A percentile compares a stretch with the other conserved stretches of the same genome.
phyloP scores from a whole-genome alignment of 371 early-diverging fungal genomes.

The Blastocladiella emersonii region DNA sequence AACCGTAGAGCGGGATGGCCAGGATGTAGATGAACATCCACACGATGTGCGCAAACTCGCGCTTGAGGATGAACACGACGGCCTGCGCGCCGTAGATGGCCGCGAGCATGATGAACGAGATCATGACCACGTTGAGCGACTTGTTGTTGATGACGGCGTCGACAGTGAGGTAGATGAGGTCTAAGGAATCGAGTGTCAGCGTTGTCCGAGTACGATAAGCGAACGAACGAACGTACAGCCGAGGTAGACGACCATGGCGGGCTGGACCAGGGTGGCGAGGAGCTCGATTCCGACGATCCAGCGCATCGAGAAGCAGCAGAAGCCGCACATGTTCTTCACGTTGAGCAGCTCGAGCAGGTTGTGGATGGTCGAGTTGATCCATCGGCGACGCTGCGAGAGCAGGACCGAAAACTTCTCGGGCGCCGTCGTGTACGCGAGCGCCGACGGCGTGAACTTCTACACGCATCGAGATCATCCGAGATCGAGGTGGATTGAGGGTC shows the following conservation, averaged over 20 bases:
- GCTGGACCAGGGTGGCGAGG: conserved; percentile 52
- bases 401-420: conserved; percentile 45
- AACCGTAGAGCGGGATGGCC: conserved; percentile 29
- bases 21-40: conserved; percentile 39
- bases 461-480: too few species aligned
- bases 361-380: too few species aligned
- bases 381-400: conserved; percentile 65
- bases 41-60: conserved; percentile 32
- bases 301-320: conserved; percentile 92
- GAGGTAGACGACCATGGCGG: conserved; percentile 47
- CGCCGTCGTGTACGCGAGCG: conserved; percentile 8
- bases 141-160: conserved; percentile 10
- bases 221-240: conserved; percentile 16
- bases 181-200: too few species aligned
- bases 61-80: conserved; percentile 29
- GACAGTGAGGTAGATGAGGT: conserved; percentile 50
- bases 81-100: conserved; percentile 33
- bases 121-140: conserved; percentile 25
- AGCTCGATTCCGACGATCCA: conserved; percentile 82
- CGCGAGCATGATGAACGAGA: conserved; percentile 31
- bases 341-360: conserved; percentile 80
- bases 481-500: too few species aligned
- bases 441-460: conserved; percentile 6
- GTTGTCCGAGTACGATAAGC: too few species aligned
- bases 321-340: conserved; percentile 81